phyloP scores from a whole-genome alignment of 1,284 basidiomycete genomes.

The Leccinum insigne region DNA sequence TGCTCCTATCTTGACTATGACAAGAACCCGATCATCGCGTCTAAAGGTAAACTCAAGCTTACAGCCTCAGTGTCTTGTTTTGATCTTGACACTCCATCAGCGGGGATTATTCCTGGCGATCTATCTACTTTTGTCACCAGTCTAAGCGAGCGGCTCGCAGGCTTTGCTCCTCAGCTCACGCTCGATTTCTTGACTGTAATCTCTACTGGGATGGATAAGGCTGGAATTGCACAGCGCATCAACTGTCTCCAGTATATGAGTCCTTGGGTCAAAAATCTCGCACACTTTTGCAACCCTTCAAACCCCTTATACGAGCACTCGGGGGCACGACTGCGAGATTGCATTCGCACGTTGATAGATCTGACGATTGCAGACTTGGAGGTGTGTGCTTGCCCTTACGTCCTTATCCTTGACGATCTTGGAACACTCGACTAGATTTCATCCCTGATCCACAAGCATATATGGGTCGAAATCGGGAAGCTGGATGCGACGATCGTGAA shows the following conservation, averaged over 20 bases:
- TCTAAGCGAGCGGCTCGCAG: constrained; percentile 73
- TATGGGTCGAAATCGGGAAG: constrained; percentile 77
- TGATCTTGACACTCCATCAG: constrained; percentile 36
- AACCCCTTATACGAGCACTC: constrained; percentile 66
- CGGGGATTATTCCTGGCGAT: constrained; percentile 75
- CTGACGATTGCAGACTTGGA: constrained; percentile 70
- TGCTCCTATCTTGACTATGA: constrained; percentile 80
- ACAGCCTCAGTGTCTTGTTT: not conserved
- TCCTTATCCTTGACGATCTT: constrained; percentile 7
- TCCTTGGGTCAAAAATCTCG: constrained; percentile 86
- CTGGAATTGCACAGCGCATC: constrained; percentile 54
- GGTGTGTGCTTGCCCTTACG: constrained; percentile 41
- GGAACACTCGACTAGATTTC: constrained; percentile 50
- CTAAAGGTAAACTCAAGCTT: constrained; percentile 53
- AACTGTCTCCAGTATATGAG: constrained; percentile 78
- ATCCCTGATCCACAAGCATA: constrained; percentile 64
- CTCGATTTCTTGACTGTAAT: constrained; percentile 88
- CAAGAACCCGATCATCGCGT: constrained; percentile 63
- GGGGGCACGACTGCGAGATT: constrained; percentile 72
- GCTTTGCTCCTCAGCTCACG: constrained; percentile 76
- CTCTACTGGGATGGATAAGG: constrained; percentile 61
- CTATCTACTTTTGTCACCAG: constrained; percentile 61
- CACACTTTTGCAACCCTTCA: constrained; percentile 69
- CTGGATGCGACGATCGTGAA: constrained; percentile 69
- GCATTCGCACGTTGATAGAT: constrained; percentile 74